These are phyloP conservation scores for Phytophthora tubulina DNA, from an alignment of 352 stramenopile species.

Conservation along the genomic window DNA sequence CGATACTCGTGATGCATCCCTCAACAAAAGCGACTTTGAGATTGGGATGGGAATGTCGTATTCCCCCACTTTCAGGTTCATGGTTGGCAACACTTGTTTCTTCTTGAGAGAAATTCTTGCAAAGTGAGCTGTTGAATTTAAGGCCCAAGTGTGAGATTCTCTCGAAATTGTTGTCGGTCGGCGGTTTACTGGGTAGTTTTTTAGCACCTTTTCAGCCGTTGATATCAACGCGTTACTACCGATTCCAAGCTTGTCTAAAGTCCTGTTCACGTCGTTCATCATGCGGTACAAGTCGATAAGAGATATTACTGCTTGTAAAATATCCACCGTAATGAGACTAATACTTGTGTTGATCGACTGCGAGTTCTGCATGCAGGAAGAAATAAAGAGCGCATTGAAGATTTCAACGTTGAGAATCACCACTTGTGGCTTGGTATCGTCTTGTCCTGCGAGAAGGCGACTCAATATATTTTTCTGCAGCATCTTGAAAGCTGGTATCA, in stretches of 20 bases:
- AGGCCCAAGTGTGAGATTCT: not conserved
- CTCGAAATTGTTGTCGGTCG: not conserved
- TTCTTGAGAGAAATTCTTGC: constrained; percentile 8
- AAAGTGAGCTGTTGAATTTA: not conserved
- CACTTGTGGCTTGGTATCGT: constrained; percentile 34
- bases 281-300: constrained; percentile 30
- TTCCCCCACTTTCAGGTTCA: constrained; percentile 5
- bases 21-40: not conserved
- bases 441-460: constrained; percentile 21
- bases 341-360: constrained; percentile 29
- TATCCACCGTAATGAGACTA: constrained; percentile 31
- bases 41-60: constrained; percentile 10
- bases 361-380: constrained; percentile 32
- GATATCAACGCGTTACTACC: constrained; percentile 11
- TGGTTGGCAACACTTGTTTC: constrained; percentile 29
- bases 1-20: not conserved
- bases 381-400: constrained; percentile 42
- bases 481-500: constrained; percentile 56
- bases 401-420: constrained; percentile 42
- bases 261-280: constrained; percentile 16
- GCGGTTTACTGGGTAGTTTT: constrained; percentile 11
- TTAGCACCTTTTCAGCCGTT: constrained; percentile 2
- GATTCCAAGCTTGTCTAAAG: constrained; percentile 19
- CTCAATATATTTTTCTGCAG: constrained; percentile 45
- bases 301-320: constrained; percentile 22